Evolutionary conservation across 192 early-diverging fungal species (phyloP).

Genomic region (Chytriomyces hyalinus): DNA sequence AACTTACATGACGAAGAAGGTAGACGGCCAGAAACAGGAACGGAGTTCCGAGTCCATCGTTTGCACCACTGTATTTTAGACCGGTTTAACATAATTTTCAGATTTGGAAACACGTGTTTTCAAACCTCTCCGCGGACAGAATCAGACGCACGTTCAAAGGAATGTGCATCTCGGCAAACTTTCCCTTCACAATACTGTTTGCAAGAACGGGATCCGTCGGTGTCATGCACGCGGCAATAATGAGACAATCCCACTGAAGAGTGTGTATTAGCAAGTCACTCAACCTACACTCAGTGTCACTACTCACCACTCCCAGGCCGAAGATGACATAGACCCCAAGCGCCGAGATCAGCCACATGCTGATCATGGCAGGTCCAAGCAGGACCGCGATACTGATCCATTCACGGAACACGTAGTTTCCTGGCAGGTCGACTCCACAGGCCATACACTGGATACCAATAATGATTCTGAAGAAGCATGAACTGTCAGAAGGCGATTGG

Average conservation of each 20-base stretch:
- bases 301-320: conserved; percentile 22
- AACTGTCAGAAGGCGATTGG: neutral
- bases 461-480: conserved; percentile 46
- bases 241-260: conserved; percentile 70
- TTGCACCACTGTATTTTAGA: conserved; percentile 68
- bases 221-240: conserved; percentile 82
- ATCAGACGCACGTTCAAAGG: conserved; percentile 58
- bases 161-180: conserved; percentile 90
- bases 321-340: conserved; percentile 60
- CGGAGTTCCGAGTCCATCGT: conserved; percentile 89
- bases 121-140: conserved; percentile 66
- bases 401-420: conserved; percentile 73
- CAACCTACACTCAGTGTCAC: neutral
- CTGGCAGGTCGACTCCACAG: conserved; percentile 79
- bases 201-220: conserved; percentile 95
- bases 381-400: conserved; percentile 69
- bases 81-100: no score
- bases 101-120: conserved; percentile 80
- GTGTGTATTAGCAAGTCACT: neutral
- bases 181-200: conserved; percentile 92
- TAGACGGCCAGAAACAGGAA: conserved; percentile 81
- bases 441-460: conserved; percentile 90
- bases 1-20: conserved; percentile 51
- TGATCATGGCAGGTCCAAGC: conserved; percentile 78
- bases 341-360: conserved; percentile 78